Percentiles rank a stretch among this genome's conserved stretches.
phyloP scores from a whole-genome alignment of 2,329 filamentous ascomycete genomes.

The Diplodia mutila region DNA sequence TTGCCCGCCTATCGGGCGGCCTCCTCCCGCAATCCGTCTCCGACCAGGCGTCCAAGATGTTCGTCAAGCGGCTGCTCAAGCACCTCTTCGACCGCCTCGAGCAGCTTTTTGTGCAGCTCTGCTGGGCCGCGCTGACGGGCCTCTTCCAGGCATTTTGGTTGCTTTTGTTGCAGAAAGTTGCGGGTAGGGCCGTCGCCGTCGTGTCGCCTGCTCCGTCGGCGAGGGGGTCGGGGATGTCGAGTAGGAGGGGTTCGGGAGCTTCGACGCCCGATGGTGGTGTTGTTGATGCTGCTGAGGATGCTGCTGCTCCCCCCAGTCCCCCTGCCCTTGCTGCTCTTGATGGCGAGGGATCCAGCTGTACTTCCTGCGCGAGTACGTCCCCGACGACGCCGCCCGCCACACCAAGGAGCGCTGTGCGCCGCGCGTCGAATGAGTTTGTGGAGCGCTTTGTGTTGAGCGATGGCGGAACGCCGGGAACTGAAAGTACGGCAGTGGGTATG shows the following conservation, averaged over 20 bases:
- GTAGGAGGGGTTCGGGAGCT: not conserved
- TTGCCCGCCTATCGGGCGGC: not conserved
- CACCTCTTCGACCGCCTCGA: not conserved
- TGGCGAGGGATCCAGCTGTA: not conserved
- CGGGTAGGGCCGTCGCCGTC: not conserved
- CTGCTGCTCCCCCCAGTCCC: too few relatives aligned
- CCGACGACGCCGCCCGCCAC: not conserved
- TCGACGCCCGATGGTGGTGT: not conserved
- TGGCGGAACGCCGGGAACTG: not conserved
- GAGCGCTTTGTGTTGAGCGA: not conserved
- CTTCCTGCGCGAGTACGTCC: not conserved
- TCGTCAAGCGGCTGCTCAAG: slow-evolving; percentile 3
- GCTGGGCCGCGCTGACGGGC: not conserved
- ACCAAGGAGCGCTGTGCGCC: not conserved
- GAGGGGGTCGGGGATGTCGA: too few relatives aligned
- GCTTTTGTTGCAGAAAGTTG: not conserved
- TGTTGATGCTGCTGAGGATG: not conserved
- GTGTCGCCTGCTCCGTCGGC: not conserved
- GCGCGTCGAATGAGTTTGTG: too few relatives aligned
- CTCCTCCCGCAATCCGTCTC: not conserved
- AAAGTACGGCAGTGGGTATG: not conserved
- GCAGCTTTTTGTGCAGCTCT: not conserved
- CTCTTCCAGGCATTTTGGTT: not conserved
- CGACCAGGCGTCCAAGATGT: slow-evolving; percentile 1
- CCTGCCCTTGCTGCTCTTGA: not conserved